These are phyloP conservation scores for Aspergillus cristatus DNA, from an alignment of 495 filamentous ascomycete species.

Conservation along the genomic window DNA sequence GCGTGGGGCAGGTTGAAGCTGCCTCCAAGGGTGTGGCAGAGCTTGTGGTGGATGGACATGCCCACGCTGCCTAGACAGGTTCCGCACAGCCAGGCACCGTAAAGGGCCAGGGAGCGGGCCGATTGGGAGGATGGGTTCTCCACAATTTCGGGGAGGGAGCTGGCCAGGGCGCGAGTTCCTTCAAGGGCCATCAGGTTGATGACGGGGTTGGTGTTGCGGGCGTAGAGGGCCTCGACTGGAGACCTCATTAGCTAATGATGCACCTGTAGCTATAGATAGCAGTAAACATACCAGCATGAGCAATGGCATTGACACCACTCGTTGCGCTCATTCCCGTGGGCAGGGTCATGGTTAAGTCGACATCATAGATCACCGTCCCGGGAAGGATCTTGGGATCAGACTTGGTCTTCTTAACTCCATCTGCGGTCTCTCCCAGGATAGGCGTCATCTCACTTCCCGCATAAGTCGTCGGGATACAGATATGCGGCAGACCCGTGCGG, in stretches of 20 bases:
- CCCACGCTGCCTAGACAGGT: constrained; percentile 55
- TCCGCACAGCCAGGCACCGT: constrained; percentile 61
- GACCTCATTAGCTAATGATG: neutral
- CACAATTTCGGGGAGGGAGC: constrained; percentile 48
- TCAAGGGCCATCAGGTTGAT: constrained; percentile 50
- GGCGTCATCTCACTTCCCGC: constrained; percentile 63
- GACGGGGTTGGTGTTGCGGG: constrained; percentile 52
- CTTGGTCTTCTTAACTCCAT: constrained; percentile 56
- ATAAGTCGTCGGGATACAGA: constrained; percentile 63
- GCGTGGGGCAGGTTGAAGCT: constrained; percentile 63
- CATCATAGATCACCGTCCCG: constrained; percentile 60
- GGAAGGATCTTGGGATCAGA: constrained; percentile 57
- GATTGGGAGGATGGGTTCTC: constrained; percentile 35
- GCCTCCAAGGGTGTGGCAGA: constrained; percentile 60
- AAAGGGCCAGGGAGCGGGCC: constrained; percentile 50
- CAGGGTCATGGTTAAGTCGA: constrained; percentile 58
- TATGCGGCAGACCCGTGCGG: constrained; percentile 52
- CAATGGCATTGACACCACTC: constrained; percentile 62
- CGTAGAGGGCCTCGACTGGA: constrained; percentile 57
- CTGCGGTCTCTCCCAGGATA: constrained; percentile 56
- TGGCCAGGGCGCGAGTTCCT: constrained; percentile 44
- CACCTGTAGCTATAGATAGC: neutral
- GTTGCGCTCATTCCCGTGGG: constrained; percentile 50
- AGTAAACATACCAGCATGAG: constrained; percentile 46
- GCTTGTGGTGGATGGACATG: constrained; percentile 65